A percentile compares a stretch with the other conserved stretches of the same genome.
These are phyloP conservation scores for Lignosus rhinocerotis DNA, from an alignment of 1,284 basidiomycete species.

Conservation along the genomic window DNA sequence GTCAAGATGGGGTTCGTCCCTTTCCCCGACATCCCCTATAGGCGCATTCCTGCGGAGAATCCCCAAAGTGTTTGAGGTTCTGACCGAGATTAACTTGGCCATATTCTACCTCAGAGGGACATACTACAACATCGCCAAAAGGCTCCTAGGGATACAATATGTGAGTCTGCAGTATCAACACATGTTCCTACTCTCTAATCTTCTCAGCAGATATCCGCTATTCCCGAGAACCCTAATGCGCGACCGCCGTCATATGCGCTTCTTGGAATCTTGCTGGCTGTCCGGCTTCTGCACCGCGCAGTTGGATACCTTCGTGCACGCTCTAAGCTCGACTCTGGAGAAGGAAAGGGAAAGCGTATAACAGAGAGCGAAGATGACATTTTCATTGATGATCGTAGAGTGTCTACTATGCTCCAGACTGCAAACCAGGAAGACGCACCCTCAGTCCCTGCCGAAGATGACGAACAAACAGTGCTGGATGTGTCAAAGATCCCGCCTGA, in stretches of 20 bases:
- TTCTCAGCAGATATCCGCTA: slow-evolving; percentile 62
- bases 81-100: slow-evolving; percentile 77
- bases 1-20: slow-evolving; percentile 46
- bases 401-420: slow-evolving; percentile 58
- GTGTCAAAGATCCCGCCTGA: slow-evolving; percentile 51
- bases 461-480: slow-evolving; percentile 65
- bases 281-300: slow-evolving; percentile 71
- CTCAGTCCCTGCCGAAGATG: slow-evolving; percentile 63
- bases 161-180: slow-evolving; percentile 43
- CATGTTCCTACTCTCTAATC: neutral
- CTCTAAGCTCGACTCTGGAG: slow-evolving; percentile 22
- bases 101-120: slow-evolving; percentile 80
- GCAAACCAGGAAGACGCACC: slow-evolving; percentile 53
- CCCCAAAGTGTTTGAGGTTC: slow-evolving; percentile 51
- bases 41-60: slow-evolving; percentile 44
- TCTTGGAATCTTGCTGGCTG: slow-evolving; percentile 73
- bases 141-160: slow-evolving; percentile 73
- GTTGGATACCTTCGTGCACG: slow-evolving; percentile 42
- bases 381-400: slow-evolving; percentile 64
- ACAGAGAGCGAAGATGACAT: slow-evolving; percentile 45
- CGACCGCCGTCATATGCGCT: slow-evolving; percentile 84
- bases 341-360: slow-evolving; percentile 33
- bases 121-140: slow-evolving; percentile 76
- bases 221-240: slow-evolving; percentile 68
- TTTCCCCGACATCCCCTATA: slow-evolving; percentile 38